Percentiles rank a stretch among this genome's conserved stretches.
phyloP scores from a whole-genome alignment of 2,329 filamentous ascomycete genomes.

The Thermothelomyces thermophilus region DNA sequence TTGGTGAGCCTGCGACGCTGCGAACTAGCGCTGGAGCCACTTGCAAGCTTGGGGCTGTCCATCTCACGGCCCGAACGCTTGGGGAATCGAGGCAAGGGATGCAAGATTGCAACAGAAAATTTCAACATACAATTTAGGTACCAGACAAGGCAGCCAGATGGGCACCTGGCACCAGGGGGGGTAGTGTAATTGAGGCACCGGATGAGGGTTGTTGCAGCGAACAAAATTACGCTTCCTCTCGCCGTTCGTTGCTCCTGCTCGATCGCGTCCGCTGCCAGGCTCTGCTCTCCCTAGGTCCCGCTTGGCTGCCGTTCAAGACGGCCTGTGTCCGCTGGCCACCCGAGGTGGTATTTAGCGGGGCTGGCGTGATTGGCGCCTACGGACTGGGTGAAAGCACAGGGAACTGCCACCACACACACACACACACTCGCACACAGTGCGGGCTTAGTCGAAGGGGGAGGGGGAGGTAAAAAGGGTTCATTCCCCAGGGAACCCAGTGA shows the following conservation, averaged over 20 bases:
- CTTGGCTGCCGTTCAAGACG: constrained; percentile 9
- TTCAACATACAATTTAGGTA: constrained; percentile 18
- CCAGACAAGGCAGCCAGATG: constrained; percentile 17
- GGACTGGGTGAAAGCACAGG: constrained; percentile 2
- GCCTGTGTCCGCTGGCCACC: constrained; percentile 11
- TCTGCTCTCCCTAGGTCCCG: constrained; percentile 9
- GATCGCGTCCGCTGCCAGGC: constrained; percentile 23
- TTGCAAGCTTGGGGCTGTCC: constrained; percentile 21
- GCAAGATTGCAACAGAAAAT: constrained; percentile 9
- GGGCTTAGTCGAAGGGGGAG: too few relatives aligned
- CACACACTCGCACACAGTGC: constrained; percentile 9
- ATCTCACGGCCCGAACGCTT: constrained; percentile 19
- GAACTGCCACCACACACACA: background rate
- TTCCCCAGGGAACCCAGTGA: too few relatives aligned
- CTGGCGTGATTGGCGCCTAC: constrained; percentile 10
- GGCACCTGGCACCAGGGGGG: too few relatives aligned
- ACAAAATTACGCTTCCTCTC: constrained; percentile 24
- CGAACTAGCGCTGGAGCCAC: constrained; percentile 35
- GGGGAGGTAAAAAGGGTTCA: too few relatives aligned
- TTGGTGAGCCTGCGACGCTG: constrained; percentile 58
- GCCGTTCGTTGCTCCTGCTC: constrained; percentile 21
- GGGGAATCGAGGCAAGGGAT: background rate
- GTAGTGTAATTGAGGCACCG: constrained; percentile 23
- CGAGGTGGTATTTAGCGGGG: constrained; percentile 7
- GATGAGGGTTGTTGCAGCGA: constrained; percentile 21